Base-by-base conservation (phyloP, 192 early-diverging fungal species). In the Irineochytrium annulatum region DNA sequence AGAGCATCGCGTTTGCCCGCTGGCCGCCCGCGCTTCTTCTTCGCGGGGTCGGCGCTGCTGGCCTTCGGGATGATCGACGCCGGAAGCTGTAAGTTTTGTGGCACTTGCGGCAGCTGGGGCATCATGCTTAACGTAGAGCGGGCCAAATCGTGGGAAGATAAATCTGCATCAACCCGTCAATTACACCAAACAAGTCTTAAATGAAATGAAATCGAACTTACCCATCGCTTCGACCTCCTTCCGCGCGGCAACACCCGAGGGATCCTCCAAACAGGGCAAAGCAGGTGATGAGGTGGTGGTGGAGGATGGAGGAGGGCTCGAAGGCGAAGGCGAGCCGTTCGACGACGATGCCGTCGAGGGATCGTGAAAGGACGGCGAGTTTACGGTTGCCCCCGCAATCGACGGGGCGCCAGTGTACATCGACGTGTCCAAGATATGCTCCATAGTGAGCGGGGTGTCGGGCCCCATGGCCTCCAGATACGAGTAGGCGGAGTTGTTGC, bases 21-120 rank as follows among this genome's bases (percentile, higher is more conserved):
- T 22, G 46, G 46, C 46, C 46, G 11, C 26, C 46, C 46, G 24
- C 46, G 46, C 46, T 49, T 49, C 24, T 24, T 49, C 46, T 49
- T 49, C 6, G 24, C 5, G n/a, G 37, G 37, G 11, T 41, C 37
- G 8, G 37, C 37, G n/a, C 11, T 13, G n/a, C 11, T n/a, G 8
- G 8, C 37, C 8, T 8, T n/a, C 37, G 37, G 37, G 8, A n/a
- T 41, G 11, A 41, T n/a, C 11, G n/a, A 8, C 11, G 37, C 8
- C n/a, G 37, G 37, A 8, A 41, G 37, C 8, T 8, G 37, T n/a
- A n/a, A n/a, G 37, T 8, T 41, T n/a, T 41, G 11, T 41, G 37
- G n/a, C 8, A 8, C 11, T 8, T 8, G 11, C 37, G n/a, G n/a
- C 8, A n/a, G 37, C 8, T n/a, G 37, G 8, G 37, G n/a, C 37